phyloP scores from a whole-genome alignment of 202 grass and related monocot species.

The Dendrocalamus latiflorus region DNA sequence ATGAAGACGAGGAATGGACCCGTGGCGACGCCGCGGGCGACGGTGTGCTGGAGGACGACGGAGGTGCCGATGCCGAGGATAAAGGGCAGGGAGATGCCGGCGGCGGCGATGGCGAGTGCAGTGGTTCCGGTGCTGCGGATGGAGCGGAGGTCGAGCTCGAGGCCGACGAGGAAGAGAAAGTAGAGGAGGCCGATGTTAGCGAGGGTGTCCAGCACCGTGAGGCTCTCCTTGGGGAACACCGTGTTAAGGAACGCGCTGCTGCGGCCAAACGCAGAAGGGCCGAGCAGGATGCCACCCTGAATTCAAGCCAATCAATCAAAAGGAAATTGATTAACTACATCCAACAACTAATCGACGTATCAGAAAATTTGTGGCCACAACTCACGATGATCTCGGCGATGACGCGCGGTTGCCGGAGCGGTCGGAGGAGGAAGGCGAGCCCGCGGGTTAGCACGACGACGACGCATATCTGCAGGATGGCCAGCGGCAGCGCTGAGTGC shows the following conservation, averaged over 20 bases:
- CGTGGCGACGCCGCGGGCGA: constrained; percentile 12
- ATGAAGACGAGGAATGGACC: constrained; percentile 58
- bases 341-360: not conserved
- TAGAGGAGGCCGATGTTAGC: constrained; percentile 84
- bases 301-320: not conserved
- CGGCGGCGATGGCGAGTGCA: constrained; percentile 40
- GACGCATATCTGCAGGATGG: constrained; percentile 57
- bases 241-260: constrained; percentile 48
- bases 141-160: constrained; percentile 56
- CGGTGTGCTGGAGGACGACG: constrained; percentile 32
- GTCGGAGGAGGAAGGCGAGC: constrained; percentile 55
- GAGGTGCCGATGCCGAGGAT: constrained; percentile 56
- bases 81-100: constrained; percentile 60
- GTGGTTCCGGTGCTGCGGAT: constrained; percentile 44
- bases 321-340: not conserved
- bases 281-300: constrained; percentile 79
- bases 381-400: constrained; percentile 61
- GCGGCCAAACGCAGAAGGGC: constrained; percentile 67
- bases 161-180: constrained; percentile 77
- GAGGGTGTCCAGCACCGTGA: constrained; percentile 73
- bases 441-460: constrained; percentile 46
- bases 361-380: not conserved
- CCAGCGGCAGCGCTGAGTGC: constrained; percentile 38
- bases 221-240: constrained; percentile 73
- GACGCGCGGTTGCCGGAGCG: constrained; percentile 57